Evolutionary conservation across 1,284 basidiomycete species (phyloP).

Genomic region (Rhodotorula glutinis): DNA sequence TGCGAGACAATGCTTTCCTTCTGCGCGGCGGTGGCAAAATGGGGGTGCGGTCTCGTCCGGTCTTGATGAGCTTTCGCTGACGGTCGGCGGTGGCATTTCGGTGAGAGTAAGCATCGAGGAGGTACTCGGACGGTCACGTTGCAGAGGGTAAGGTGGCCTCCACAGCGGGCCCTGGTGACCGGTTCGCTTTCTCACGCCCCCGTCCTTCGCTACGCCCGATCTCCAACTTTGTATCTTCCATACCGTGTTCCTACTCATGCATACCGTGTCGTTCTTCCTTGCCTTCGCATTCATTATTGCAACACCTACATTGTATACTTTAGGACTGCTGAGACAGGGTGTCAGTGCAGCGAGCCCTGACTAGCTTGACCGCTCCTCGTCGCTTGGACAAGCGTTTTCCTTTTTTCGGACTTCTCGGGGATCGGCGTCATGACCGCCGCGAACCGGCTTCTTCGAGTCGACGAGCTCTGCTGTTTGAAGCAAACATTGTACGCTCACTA

Average conservation of each 20-base stretch:
- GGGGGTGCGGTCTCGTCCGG: background rate
- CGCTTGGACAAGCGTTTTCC: background rate
- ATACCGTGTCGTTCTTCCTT: background rate
- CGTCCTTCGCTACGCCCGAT: background rate
- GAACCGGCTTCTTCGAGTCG: no score
- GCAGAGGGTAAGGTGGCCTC: slow-evolving; percentile 15
- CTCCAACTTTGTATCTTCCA: background rate
- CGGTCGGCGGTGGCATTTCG: background rate
- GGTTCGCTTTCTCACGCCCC: background rate
- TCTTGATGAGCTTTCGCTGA: background rate
- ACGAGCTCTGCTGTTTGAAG: no score
- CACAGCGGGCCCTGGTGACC: slow-evolving; percentile 5
- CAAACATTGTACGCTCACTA: no score
- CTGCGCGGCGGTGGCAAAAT: background rate
- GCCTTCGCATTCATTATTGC: background rate
- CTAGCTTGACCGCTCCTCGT: no score
- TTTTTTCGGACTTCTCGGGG: background rate
- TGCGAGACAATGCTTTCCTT: no score
- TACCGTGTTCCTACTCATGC: no score
- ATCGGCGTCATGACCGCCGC: no score
- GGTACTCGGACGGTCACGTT: no score
- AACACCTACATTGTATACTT: no score
- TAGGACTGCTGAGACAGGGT: no score
- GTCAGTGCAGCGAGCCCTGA: no score
- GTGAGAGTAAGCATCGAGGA: background rate